phyloP scores from a whole-genome alignment of 1,284 basidiomycete species.

The Fomitopsis betulina region DNA sequence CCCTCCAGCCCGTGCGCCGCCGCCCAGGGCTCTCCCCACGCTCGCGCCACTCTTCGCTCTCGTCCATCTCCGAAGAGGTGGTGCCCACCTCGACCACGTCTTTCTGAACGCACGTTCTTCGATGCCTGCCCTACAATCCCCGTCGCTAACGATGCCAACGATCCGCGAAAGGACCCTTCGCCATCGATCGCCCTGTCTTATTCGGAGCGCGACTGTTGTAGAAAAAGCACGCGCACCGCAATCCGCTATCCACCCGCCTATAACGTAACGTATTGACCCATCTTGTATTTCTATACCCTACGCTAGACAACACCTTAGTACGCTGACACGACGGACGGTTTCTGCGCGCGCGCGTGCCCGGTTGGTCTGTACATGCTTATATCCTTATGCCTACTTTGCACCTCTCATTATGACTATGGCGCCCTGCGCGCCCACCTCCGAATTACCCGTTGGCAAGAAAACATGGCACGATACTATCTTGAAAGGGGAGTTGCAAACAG shows the following conservation, averaged over 20 bases:
- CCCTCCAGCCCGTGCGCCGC: slow-evolving; percentile 6
- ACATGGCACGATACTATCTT: no score
- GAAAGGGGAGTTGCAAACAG: no score
- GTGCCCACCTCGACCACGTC: slow-evolving; percentile 6
- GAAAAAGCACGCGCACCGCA: background rate
- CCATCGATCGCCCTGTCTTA: no score
- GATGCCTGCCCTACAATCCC: background rate
- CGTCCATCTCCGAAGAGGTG: slow-evolving; percentile 27
- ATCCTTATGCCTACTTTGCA: background rate
- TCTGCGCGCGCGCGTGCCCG: background rate
- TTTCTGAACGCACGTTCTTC: slow-evolving; percentile 1
- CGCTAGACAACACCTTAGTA: background rate
- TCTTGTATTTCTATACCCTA: slow-evolving; percentile 3
- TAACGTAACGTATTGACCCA: background rate
- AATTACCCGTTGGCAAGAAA: no score
- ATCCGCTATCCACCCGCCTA: no score
- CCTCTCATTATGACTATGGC: background rate
- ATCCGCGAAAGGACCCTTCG: no score
- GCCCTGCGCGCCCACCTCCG: background rate
- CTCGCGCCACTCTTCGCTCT: slow-evolving; percentile 26
- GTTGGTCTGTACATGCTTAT: background rate
- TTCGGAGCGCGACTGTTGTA: background rate
- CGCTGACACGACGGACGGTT: background rate
- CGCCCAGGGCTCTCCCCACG: slow-evolving; percentile 15
- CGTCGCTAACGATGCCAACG: no score